A percentile compares a stretch with the other conserved stretches of the same genome.
Evolutionary conservation across 2,329 filamentous ascomycete species (phyloP).

Genomic region (Colletotrichum navitas): DNA sequence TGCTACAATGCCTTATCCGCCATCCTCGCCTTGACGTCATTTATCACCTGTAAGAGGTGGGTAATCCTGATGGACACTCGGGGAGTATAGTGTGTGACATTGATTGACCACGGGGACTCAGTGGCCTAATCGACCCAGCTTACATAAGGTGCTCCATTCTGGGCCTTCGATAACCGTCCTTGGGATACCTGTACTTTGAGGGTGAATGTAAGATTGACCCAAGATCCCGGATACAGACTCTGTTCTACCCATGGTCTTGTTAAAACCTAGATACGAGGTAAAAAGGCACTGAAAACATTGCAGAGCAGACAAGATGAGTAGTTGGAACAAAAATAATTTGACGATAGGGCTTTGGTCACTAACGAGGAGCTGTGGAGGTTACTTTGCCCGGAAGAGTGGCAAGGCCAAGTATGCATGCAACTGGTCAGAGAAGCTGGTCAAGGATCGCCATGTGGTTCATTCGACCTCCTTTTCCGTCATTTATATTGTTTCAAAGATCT

Average conservation of each 20-base stretch:
- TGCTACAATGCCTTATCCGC: conserved; percentile 26
- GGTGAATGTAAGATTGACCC: background rate
- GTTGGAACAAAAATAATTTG: too few species aligned
- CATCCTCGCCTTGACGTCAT: conserved; percentile 36
- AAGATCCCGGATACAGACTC: background rate
- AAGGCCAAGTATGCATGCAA: background rate
- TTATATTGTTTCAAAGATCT: background rate
- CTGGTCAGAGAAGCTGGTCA: background rate
- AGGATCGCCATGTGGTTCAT: background rate
- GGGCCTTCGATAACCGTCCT: conserved; percentile 36
- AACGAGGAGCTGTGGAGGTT: background rate
- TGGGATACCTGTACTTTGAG: background rate
- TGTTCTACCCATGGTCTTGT: background rate
- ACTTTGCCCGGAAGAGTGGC: background rate
- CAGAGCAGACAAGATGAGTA: background rate
- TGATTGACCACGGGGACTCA: background rate
- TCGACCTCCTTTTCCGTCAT: background rate
- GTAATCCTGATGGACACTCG: background rate
- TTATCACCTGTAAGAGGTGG: conserved; percentile 33
- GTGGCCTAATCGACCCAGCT: conserved; percentile 7
- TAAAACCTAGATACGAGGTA: background rate
- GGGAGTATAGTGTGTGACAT: background rate
- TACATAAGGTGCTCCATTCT: conserved; percentile 20
- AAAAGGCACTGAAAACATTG: background rate
- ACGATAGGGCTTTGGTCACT: background rate